Conservation (phyloP, 1,284 basidiomycete species). For the Leccinum subrobustum region DNA sequence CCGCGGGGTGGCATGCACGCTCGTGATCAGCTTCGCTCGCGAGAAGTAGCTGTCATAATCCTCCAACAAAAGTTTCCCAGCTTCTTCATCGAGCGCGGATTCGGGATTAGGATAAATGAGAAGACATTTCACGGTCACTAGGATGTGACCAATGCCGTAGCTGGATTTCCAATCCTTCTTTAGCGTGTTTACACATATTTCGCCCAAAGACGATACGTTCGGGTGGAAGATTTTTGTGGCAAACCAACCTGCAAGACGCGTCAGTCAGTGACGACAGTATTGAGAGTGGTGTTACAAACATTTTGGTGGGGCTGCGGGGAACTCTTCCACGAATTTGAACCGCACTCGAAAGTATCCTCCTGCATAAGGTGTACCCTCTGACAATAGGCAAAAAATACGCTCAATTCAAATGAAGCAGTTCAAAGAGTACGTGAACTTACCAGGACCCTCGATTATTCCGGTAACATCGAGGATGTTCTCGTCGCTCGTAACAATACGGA, state of each 20-base stretch:
- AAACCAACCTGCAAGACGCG: conserved; percentile 66
- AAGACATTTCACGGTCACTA: conserved; percentile 91
- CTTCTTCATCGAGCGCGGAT: conserved; percentile 92
- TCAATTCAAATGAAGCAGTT: conserved; percentile 17
- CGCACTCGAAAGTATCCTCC: conserved; percentile 88
- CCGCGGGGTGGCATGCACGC: conserved; percentile 79
- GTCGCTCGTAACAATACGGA: conserved; percentile 79
- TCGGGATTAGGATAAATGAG: conserved; percentile 97
- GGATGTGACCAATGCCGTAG: conserved; percentile 89
- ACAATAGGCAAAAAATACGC: conserved; percentile 11
- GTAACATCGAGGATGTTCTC: conserved; percentile 83
- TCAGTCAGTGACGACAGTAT: conserved; percentile 5
- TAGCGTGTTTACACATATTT: conserved; percentile 96
- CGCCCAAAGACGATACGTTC: conserved; percentile 86
- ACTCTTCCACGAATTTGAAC: conserved; percentile 88
- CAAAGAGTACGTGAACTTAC: conserved; percentile 40
- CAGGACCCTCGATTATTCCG: conserved; percentile 79
- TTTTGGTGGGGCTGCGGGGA: conserved; percentile 88
- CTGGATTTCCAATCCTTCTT: conserved; percentile 96
- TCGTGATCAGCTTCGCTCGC: conserved; percentile 80
- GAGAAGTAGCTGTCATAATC: conserved; percentile 85
- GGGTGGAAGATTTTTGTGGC: conserved; percentile 96
- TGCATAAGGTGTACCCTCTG: conserved; percentile 89
- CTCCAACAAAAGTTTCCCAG: conserved; percentile 87
- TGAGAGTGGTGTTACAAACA: conserved; percentile 52